Evolutionary conservation across 768 basidiomycete species (phyloP).

Genomic region (Tricholoma bakamatsutake): DNA sequence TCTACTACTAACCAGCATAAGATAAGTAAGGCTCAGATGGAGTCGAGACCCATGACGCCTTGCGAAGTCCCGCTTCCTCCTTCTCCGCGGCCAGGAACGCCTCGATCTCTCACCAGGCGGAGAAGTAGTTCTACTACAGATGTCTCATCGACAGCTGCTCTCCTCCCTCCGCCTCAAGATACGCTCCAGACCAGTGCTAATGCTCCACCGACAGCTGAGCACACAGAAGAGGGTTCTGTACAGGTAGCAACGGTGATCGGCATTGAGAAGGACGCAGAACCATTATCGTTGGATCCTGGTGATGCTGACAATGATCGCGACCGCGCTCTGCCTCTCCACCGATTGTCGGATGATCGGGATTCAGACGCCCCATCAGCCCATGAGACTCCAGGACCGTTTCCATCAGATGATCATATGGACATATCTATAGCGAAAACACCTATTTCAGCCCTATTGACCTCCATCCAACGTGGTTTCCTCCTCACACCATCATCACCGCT

Average conservation of each 20-base stretch:
- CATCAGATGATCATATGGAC: slow-evolving; percentile 1
- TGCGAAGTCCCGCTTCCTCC: slow-evolving; percentile 29
- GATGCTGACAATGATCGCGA: background rate
- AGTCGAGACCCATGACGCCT: slow-evolving; percentile 22
- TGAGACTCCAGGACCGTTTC: slow-evolving; percentile 3
- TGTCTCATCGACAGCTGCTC: background rate
- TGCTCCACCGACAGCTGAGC: background rate
- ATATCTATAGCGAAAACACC: slow-evolving; percentile 40
- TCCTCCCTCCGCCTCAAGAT: background rate
- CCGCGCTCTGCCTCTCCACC: background rate
- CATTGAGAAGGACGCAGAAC: background rate
- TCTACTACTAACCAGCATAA: background rate
- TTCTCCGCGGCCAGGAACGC: slow-evolving; percentile 16
- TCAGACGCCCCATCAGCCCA: background rate
- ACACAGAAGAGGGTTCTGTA: background rate
- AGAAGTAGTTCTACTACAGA: background rate
- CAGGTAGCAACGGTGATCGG: background rate
- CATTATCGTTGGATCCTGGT: background rate
- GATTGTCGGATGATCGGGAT: background rate
- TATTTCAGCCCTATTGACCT: slow-evolving; percentile 55
- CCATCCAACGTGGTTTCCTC: slow-evolving; percentile 66
- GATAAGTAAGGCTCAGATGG: background rate
- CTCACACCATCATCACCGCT: slow-evolving; percentile 58
- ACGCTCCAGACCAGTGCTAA: background rate
- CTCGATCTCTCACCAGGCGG: background rate